These are phyloP conservation scores for Trichoderma arundinaceum DNA, from an alignment of 2,329 filamentous ascomycete genomes.

Conservation along the genomic window DNA sequence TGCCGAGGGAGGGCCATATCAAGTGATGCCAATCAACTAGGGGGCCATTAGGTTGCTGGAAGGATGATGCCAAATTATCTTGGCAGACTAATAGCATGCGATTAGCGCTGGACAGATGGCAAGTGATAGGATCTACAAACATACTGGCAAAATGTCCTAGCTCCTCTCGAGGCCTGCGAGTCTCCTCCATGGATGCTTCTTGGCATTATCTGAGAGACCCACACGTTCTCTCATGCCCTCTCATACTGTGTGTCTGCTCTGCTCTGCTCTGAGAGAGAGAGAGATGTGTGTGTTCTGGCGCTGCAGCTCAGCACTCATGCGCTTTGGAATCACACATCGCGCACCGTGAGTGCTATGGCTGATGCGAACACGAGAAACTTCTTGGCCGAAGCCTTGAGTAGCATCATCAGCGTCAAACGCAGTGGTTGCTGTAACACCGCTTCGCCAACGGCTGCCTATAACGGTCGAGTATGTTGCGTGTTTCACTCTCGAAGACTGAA, in stretches of 20 bases:
- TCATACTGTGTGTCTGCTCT: background rate
- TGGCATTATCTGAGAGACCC: slow-evolving; percentile 11
- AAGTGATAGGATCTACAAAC: slow-evolving; percentile 17
- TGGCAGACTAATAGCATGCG: slow-evolving; percentile 11
- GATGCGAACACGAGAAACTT: slow-evolving; percentile 6
- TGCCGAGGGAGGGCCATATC: slow-evolving; percentile 20
- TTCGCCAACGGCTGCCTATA: slow-evolving; percentile 23
- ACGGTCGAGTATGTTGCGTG: background rate
- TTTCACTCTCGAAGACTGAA: background rate
- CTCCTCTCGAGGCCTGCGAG: background rate
- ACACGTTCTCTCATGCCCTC: background rate
- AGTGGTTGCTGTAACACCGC: background rate
- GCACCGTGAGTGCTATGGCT: too few species aligned
- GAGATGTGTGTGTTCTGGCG: background rate
- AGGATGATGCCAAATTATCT: slow-evolving; percentile 10
- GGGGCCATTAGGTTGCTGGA: slow-evolving; percentile 1
- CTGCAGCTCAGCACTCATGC: too few species aligned
- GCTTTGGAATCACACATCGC: too few species aligned
- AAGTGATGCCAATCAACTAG: background rate
- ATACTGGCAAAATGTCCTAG: background rate
- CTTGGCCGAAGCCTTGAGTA: slow-evolving; percentile 8
- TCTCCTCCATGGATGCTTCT: background rate
- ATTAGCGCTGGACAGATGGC: slow-evolving; percentile 17
- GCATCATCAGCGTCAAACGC: background rate
- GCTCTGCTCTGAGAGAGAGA: too few species aligned